Percentiles rank a stretch among this genome's conserved stretches.
phyloP scores from a whole-genome alignment of 495 filamentous ascomycete genomes.

The Xylaria curta region DNA sequence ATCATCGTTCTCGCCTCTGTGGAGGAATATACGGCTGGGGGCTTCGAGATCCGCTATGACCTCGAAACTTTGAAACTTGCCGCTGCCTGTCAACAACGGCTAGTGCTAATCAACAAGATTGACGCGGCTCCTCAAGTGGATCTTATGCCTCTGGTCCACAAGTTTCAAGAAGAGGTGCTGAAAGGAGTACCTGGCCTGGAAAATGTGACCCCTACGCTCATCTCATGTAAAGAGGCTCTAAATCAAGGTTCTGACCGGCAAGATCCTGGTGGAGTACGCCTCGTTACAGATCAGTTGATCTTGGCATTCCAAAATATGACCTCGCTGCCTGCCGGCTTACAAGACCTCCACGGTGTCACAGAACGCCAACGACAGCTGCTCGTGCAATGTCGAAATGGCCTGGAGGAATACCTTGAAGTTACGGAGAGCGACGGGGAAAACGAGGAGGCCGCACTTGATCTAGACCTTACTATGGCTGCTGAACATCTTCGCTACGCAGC shows the following conservation, averaged over 20 bases:
- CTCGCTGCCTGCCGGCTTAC: slow-evolving; percentile 60
- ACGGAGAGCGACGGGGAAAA: slow-evolving; percentile 36
- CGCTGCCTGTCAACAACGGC: slow-evolving; percentile 61
- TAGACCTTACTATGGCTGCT: slow-evolving; percentile 88
- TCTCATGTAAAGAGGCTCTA: slow-evolving; percentile 42
- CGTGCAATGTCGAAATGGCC: slow-evolving; percentile 68
- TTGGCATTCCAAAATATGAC: slow-evolving; percentile 77
- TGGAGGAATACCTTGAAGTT: slow-evolving; percentile 71
- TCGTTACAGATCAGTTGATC: slow-evolving; percentile 70
- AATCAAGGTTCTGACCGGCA: slow-evolving; percentile 44
- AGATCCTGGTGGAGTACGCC: slow-evolving; percentile 71
- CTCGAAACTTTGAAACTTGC: slow-evolving; percentile 53
- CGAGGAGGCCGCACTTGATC: slow-evolving; percentile 52
- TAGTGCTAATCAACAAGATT: slow-evolving; percentile 84
- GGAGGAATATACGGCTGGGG: slow-evolving; percentile 52
- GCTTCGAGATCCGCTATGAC: slow-evolving; percentile 53
- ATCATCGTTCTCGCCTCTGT: slow-evolving; percentile 81
- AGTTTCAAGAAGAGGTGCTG: slow-evolving; percentile 45
- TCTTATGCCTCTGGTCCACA: slow-evolving; percentile 36
- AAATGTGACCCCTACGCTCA: slow-evolving; percentile 30
- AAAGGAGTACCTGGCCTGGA: slow-evolving; percentile 39
- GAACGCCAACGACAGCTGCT: slow-evolving; percentile 87
- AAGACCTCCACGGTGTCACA: slow-evolving; percentile 88
- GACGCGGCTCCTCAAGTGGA: slow-evolving; percentile 59
- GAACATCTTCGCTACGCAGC: slow-evolving; percentile 87